phyloP scores from a whole-genome alignment of 441 rosid genomes.

The Pelargonium fulgidum region DNA sequence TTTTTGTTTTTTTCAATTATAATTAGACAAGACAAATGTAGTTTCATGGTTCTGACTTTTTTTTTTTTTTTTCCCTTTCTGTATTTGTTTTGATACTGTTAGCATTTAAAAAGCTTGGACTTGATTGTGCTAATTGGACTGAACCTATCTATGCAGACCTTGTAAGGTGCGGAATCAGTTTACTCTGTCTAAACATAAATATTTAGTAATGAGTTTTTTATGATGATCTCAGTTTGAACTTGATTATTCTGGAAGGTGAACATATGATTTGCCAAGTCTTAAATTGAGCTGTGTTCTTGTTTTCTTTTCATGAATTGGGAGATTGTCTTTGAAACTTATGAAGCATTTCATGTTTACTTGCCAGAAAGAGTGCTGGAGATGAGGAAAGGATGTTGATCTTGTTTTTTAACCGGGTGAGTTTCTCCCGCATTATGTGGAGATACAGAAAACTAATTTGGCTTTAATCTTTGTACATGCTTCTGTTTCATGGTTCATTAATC shows the following conservation, averaged over 20 bases:
- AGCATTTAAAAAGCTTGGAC: constrained; percentile 91
- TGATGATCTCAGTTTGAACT: background rate
- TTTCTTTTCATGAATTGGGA: background rate
- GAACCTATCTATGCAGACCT: constrained; percentile 75
- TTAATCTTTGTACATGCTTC: constrained; percentile 3
- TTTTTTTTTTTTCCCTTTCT: background rate
- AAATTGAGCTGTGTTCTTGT: background rate
- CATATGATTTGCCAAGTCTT: background rate
- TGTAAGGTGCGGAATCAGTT: constrained; percentile 37
- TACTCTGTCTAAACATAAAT: background rate
- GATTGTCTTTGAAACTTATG: constrained; percentile 11
- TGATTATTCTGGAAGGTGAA: background rate
- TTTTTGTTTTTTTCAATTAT: background rate
- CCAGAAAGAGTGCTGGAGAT: constrained; percentile 76
- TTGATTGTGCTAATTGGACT: constrained; percentile 94
- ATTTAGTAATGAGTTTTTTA: background rate
- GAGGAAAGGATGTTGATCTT: constrained; percentile 82
- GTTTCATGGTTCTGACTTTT: constrained; percentile 12
- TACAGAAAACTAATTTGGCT: constrained; percentile 4
- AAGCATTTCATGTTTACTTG: constrained; percentile 19
- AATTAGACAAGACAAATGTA: background rate
- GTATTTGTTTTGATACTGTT: constrained; percentile 16
- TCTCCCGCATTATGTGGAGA: constrained; percentile 14
- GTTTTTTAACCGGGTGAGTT: constrained; percentile 63
- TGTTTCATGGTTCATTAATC: constrained; percentile 16